phyloP scores from a whole-genome alignment of 2,329 filamentous ascomycete genomes.

The Coccinonectria pachysandricola region DNA sequence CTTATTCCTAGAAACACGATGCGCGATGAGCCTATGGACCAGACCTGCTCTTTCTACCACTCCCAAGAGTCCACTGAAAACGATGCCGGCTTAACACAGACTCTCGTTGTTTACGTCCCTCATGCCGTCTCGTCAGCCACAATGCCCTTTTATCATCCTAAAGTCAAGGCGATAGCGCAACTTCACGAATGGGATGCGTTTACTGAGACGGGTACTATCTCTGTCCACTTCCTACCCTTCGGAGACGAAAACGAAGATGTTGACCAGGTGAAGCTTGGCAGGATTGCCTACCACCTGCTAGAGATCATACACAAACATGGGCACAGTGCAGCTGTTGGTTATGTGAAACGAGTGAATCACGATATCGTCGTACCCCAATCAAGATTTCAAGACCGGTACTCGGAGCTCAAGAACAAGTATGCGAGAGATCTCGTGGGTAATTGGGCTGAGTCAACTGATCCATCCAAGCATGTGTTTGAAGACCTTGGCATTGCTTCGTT shows the following conservation, averaged over 20 bases:
- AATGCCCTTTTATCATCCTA: slow-evolving; percentile 83
- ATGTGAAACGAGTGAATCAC: slow-evolving; percentile 75
- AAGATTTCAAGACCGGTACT: slow-evolving; percentile 72
- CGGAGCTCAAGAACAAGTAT: slow-evolving; percentile 68
- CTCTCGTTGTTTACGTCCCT: slow-evolving; percentile 62
- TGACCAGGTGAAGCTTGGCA: slow-evolving; percentile 39
- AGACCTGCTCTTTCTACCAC: slow-evolving; percentile 69
- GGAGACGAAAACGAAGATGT: slow-evolving; percentile 16
- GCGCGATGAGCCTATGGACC: slow-evolving; percentile 64
- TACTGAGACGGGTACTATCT: slow-evolving; percentile 38
- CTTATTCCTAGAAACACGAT: slow-evolving; percentile 74
- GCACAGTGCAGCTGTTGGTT: slow-evolving; percentile 51
- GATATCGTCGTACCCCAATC: slow-evolving; percentile 71
- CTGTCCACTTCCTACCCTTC: slow-evolving; percentile 52
- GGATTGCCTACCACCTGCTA: slow-evolving; percentile 61
- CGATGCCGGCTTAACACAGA: slow-evolving; percentile 18
- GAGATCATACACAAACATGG: slow-evolving; percentile 64
- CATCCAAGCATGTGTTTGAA: slow-evolving; percentile 89
- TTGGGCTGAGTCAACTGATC: slow-evolving; percentile 84
- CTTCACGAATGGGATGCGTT: slow-evolving; percentile 52
- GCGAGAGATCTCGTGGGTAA: slow-evolving; percentile 57
- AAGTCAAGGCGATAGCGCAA: slow-evolving; percentile 63
- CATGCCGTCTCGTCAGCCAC: slow-evolving; percentile 52
- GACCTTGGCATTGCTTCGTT: slow-evolving; percentile 87
- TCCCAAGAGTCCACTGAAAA: slow-evolving; percentile 11